Evolutionary conservation across 2,329 filamentous ascomycete genomes (phyloP).

Genomic region (Metarhizium album): DNA sequence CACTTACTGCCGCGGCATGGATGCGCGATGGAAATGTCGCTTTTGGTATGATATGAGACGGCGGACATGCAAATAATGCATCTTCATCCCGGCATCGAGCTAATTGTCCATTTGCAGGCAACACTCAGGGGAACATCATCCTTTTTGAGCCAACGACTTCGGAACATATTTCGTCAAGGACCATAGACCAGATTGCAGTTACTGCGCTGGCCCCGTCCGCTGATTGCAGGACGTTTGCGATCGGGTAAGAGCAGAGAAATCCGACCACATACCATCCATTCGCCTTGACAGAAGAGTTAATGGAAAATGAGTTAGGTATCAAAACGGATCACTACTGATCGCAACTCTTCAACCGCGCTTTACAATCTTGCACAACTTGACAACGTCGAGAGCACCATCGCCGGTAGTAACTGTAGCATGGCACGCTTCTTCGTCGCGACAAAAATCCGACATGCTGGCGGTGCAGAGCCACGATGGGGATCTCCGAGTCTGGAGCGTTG

Average conservation of each 20-base stretch:
- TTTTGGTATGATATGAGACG: constrained; percentile 57
- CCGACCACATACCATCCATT: background rate
- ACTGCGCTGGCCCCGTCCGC: constrained; percentile 83
- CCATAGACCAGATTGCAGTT: constrained; percentile 83
- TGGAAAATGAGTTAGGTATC: constrained; percentile 52
- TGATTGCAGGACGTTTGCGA: constrained; percentile 90
- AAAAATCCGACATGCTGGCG: constrained; percentile 96
- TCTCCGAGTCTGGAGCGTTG: constrained; percentile 89
- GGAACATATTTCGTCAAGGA: constrained; percentile 83
- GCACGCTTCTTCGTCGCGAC: constrained; percentile 92
- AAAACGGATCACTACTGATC: constrained; percentile 88
- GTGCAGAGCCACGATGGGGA: constrained; percentile 89
- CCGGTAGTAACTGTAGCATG: constrained; percentile 80
- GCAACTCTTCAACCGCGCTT: constrained; percentile 84
- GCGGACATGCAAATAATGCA: background rate
- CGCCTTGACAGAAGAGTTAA: constrained; percentile 2
- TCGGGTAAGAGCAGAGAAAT: constrained; percentile 54
- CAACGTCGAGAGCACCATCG: constrained; percentile 72
- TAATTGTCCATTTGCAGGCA: constrained; percentile 46
- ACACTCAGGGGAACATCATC: constrained; percentile 84
- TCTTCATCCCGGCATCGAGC: background rate
- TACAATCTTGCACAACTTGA: constrained; percentile 86
- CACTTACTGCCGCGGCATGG: constrained; percentile 77
- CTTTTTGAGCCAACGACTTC: constrained; percentile 88
- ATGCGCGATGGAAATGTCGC: constrained; percentile 96